phyloP scores from a whole-genome alignment of 2,329 filamentous ascomycete species.

The Phoma herbarum region DNA sequence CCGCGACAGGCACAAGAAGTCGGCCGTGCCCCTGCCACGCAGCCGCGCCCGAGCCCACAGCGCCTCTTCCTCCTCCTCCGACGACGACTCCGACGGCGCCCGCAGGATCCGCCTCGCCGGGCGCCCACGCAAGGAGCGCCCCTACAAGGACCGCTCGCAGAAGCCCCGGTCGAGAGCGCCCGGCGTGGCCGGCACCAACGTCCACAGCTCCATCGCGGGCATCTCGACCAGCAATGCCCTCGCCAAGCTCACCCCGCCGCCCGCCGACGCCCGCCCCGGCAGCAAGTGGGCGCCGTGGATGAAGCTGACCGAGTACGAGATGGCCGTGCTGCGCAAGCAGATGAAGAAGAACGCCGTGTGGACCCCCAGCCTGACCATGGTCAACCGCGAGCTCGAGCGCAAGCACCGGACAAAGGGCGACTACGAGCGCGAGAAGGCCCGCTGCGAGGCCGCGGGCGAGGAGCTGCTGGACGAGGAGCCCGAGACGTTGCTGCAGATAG shows the following conservation, averaged over 20 bases:
- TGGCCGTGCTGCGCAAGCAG: conserved; percentile 77
- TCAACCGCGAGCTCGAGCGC: conserved; percentile 76
- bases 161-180: conserved; percentile 55
- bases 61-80: conserved; percentile 18
- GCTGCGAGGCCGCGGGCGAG: conserved; percentile 67
- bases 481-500: conserved; percentile 36
- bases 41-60: conserved; percentile 26
- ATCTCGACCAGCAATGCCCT: conserved; percentile 70
- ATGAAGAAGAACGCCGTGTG: conserved; percentile 94
- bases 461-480: conserved; percentile 68
- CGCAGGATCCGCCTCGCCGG: conserved; percentile 19
- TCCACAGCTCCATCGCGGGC: conserved; percentile 62
- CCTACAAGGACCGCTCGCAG: conserved; percentile 47
- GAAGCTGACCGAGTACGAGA: conserved; percentile 71
- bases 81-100: conserved; percentile 29
- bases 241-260: conserved; percentile 66
- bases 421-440: conserved; percentile 65
- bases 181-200: conserved; percentile 61
- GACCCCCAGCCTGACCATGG: conserved; percentile 87
- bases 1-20: conserved; percentile 36
- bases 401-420: conserved; percentile 65
- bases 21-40: conserved; percentile 26
- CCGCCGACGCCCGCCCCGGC: conserved; percentile 66
- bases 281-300: conserved; percentile 70
- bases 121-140: conserved; percentile 37